These are phyloP conservation scores for Fraxinus xanthoxyloides DNA, from an alignment of 305 asterid genomes.

Conservation along the genomic window DNA sequence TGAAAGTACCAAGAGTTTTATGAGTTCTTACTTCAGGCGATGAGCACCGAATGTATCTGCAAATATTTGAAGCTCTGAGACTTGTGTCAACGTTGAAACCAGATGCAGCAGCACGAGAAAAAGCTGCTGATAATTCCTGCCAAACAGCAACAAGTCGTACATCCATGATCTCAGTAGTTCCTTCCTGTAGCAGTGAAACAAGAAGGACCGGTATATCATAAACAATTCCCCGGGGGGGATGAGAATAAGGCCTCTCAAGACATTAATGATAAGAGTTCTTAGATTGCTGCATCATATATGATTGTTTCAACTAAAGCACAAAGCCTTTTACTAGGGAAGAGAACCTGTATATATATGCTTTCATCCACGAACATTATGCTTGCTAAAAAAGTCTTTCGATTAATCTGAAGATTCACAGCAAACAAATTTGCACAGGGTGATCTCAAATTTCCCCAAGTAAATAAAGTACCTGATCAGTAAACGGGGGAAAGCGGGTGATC, in stretches of 20 bases:
- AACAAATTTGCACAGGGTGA: neutral
- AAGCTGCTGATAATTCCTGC: constrained; percentile 73
- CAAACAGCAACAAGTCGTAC: constrained; percentile 72
- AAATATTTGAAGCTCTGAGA: constrained; percentile 75
- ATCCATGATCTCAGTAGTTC: constrained; percentile 83
- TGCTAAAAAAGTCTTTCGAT: neutral
- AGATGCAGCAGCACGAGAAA: constrained; percentile 79
- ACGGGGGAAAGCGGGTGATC: neutral
- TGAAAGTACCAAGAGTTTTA: neutral
- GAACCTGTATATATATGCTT: neutral
- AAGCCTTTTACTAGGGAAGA: neutral
- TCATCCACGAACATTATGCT: neutral
- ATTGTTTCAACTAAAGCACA: neutral
- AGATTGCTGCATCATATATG: neutral
- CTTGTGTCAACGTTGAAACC: constrained; percentile 66
- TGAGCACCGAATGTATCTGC: constrained; percentile 71
- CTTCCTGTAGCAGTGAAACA: constrained; percentile 49
- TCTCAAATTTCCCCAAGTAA: neutral
- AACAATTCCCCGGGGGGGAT: neutral
- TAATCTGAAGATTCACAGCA: neutral
- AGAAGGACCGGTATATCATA: constrained; percentile 9
- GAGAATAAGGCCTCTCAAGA: neutral
- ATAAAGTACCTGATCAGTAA: neutral
- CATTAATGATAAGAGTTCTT: neutral
- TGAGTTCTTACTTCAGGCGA: constrained; percentile 63